Percentiles rank a stretch among this genome's conserved stretches.
phyloP scores from a whole-genome alignment of 129 eudicot species.

The Mikania micrantha region DNA sequence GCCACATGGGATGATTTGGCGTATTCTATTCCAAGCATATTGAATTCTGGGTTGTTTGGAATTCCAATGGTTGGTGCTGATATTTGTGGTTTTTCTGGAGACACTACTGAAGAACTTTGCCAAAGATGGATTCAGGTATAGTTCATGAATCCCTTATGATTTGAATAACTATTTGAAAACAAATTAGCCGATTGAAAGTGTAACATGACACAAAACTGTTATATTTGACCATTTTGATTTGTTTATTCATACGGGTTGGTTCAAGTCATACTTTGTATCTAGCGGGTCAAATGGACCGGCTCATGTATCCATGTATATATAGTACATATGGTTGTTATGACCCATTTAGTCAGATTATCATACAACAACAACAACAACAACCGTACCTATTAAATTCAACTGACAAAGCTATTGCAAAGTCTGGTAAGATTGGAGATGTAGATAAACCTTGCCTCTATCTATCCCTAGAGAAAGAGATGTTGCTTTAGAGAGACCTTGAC shows the following conservation, averaged over 20 bases:
- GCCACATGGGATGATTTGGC: conserved; percentile 88
- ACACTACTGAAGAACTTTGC: conserved; percentile 87
- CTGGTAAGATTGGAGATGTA: too few relatives aligned
- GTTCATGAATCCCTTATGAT: neutral
- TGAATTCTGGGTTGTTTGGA: conserved; percentile 71
- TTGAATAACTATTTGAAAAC: neutral
- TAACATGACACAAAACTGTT: neutral
- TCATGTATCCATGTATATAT: too few relatives aligned
- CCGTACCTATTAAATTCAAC: too few relatives aligned
- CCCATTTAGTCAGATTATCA: too few relatives aligned
- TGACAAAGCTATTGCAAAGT: too few relatives aligned
- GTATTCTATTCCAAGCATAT: conserved; percentile 62
- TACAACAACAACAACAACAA: too few relatives aligned
- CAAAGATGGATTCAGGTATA: conserved; percentile 83
- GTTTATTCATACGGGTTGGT: neutral
- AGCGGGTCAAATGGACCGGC: neutral
- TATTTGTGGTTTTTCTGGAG: conserved; percentile 65
- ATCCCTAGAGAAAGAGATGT: too few relatives aligned
- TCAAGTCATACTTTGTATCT: neutral
- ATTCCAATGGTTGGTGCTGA: conserved; percentile 93
- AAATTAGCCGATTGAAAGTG: neutral
- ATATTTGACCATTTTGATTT: neutral
- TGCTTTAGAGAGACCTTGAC: too few relatives aligned
- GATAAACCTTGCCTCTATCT: too few relatives aligned
- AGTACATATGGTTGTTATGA: too few relatives aligned